phyloP scores from a whole-genome alignment of 768 basidiomycete genomes.

The Hypsizygus marmoreus region DNA sequence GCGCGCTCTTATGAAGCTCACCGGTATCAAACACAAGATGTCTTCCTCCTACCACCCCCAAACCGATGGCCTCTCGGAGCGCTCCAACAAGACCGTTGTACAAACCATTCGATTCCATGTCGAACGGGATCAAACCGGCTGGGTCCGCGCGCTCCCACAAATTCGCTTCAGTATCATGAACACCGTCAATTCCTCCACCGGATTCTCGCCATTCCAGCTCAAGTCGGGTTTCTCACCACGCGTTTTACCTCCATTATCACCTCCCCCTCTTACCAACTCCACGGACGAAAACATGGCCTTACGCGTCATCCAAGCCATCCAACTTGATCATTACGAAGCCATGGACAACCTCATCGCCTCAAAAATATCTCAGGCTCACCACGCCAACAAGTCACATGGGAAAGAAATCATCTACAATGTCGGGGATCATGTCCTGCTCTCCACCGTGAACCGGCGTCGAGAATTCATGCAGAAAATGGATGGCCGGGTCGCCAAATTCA shows the following conservation, averaged over 20 bases:
- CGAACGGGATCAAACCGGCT: conserved; percentile 25
- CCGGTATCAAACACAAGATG: conserved; percentile 27
- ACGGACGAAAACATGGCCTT: conserved; percentile 14
- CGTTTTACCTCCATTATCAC: too few relatives aligned
- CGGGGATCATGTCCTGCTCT: not conserved
- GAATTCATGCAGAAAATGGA: too few relatives aligned
- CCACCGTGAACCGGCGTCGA: not conserved
- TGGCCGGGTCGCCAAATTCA: too few relatives aligned
- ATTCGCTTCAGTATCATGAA: conserved; percentile 34
- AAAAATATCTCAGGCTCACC: not conserved
- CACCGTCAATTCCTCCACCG: conserved; percentile 26
- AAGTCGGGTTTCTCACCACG: conserved; percentile 20
- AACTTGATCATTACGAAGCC: too few relatives aligned
- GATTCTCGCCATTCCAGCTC: conserved; percentile 30
- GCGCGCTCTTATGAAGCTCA: conserved; percentile 13
- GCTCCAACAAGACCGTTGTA: conserved; percentile 26
- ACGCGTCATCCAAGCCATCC: not conserved
- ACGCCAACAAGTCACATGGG: not conserved
- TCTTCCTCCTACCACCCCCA: conserved; percentile 37
- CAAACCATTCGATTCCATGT: conserved; percentile 24
- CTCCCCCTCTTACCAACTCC: conserved; percentile 11
- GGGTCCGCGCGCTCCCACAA: conserved; percentile 22
- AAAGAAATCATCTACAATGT: not conserved
- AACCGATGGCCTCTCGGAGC: too few relatives aligned
- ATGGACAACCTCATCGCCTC: conserved; percentile 13